Evolutionary conservation across 305 asterid species (phyloP), one percentile per base, ranked within the genome.

Genomic region (Coffea humblotiana): DNA sequence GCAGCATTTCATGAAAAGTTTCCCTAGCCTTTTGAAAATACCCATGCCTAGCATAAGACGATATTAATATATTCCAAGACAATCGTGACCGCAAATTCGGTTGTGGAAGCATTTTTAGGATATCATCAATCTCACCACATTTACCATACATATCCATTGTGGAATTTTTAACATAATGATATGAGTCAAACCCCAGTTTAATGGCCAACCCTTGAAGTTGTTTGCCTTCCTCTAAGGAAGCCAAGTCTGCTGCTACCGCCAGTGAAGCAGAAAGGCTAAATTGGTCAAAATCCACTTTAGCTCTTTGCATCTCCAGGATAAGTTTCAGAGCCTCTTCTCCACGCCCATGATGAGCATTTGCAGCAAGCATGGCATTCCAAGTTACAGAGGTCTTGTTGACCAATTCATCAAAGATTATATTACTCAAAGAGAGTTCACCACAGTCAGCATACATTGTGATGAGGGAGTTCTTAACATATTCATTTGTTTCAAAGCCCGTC

Each of bases 91-190:
- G 85, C 35, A 58, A 63, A 79, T 77, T 84, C 47, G 96, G 91
- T 77, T 89, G 90, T 18, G 96, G 95, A 67, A 90, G 86, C 78
- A 93, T 82, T 83, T 90, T 86, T 79, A 91, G 81, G 47, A 93
- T 91, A 87, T 91, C 87, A 43, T 73, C 81, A 48, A 93, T 90
- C 78, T 90, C 95, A 52, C 97, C 97, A 73, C 97, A 94, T 77
- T 94, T 94, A 51, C 97, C 98, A 63, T 94, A 94, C 98, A 93
- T 94, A 85, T 94, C 98, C 97, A 91, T 87, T 10, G 87, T 58
- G 64, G 92, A 91, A 80, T 90, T 91, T 72, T 78, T 87, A 25
- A 94, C 94, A 85, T 83, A 90, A 76, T 88, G 91, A 76, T 89
- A 86, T 0, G 78, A 23, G 64, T 85, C 80, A 40, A 89, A 89